Conservation (phyloP, 1,139 yeast genomes). For the Geotrichum australiense region DNA sequence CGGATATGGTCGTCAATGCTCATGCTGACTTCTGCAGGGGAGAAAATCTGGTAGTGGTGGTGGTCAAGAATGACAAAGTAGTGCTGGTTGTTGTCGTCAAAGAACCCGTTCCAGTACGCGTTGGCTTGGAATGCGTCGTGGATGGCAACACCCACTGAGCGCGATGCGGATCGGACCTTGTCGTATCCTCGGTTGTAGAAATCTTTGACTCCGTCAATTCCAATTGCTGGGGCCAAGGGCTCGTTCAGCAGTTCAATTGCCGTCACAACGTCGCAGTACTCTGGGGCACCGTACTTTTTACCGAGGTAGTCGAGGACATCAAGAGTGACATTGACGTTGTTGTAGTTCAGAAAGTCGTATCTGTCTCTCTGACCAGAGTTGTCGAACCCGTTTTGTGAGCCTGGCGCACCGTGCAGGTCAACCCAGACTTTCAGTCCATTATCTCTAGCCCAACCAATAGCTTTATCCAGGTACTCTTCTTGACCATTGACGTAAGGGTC, state of each 20-base stretch:
- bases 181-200: conserved; percentile 53
- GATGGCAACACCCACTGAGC: conserved; percentile 48
- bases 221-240: conserved; percentile 69
- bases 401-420: conserved; percentile 93
- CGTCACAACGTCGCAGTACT: conserved; percentile 63
- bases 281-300: conserved; percentile 58
- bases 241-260: conserved; percentile 87
- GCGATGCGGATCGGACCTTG: conserved; percentile 43
- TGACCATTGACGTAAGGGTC: conserved; percentile 94
- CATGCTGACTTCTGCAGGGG: conserved; percentile 51
- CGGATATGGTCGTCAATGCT: conserved; percentile 54
- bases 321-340: conserved; percentile 47
- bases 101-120: conserved; percentile 58
- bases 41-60: conserved; percentile 86
- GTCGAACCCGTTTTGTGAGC: conserved; percentile 95
- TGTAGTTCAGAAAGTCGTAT: conserved; percentile 43
- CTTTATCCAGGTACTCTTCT: conserved; percentile 60
- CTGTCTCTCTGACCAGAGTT: conserved; percentile 81
- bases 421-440: conserved; percentile 73
- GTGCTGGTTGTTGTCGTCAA: conserved; percentile 39
- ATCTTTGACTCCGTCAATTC: conserved; percentile 50
- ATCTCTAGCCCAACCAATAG: conserved; percentile 66
- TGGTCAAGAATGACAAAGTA: conserved; percentile 78
- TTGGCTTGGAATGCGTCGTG: conserved; percentile 67
- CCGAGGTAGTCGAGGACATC: conserved; percentile 41